Conservation (phyloP, 331 rosid species). For the Malus hybrid region DNA sequence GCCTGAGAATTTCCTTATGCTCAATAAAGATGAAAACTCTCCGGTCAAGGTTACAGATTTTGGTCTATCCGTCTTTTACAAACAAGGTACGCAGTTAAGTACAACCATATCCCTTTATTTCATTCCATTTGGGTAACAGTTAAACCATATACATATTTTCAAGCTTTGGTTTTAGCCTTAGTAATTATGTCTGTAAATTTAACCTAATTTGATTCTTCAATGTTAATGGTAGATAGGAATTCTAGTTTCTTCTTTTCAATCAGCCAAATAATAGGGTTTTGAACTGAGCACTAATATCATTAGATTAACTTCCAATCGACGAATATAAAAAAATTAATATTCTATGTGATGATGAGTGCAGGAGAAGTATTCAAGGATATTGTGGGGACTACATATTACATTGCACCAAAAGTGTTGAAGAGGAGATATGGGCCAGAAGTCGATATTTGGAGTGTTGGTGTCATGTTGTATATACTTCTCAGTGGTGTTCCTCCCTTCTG, state of each 20-base stretch:
- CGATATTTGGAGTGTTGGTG: constrained; percentile 97
- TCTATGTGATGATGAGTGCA: constrained; percentile 3
- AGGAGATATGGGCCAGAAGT: constrained; percentile 92
- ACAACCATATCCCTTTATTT: neutral
- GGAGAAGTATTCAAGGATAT: constrained; percentile 81
- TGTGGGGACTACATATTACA: constrained; percentile 91
- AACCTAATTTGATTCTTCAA: neutral
- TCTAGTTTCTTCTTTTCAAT: neutral
- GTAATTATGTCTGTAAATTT: neutral
- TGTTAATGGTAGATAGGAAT: neutral
- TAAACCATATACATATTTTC: no score
- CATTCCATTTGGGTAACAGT: neutral
- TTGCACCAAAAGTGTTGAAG: constrained; percentile 93
- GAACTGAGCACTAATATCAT: no score
- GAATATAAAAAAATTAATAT: neutral
- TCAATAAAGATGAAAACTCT: constrained; percentile 63
- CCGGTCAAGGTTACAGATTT: constrained; percentile 96
- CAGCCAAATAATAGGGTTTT: neutral
- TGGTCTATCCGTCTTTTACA: constrained; percentile 84
- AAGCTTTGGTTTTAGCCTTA: no score
- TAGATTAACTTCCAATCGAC: no score
- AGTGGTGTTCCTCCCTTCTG: constrained; percentile 92
- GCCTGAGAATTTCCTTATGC: constrained; percentile 92
- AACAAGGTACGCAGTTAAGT: constrained; percentile 52
- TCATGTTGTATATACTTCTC: constrained; percentile 83